Evolutionary conservation across 2,329 filamentous ascomycete genomes (phyloP), one percentile per base, ranked within the genome.

Genomic region (Aspergillus vadensis): DNA sequence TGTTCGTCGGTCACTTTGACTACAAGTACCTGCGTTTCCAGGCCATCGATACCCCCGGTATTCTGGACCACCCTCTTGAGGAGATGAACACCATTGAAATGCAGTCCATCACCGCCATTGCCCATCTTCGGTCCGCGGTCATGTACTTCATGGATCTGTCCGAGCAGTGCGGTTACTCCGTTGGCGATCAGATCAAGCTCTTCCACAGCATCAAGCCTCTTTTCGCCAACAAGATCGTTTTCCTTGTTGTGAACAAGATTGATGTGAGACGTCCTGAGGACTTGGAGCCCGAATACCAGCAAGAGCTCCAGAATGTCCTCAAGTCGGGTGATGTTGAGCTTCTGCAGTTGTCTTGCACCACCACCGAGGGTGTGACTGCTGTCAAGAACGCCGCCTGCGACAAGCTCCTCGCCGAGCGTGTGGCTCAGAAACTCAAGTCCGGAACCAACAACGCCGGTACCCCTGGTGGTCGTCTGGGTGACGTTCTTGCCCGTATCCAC

Each of bases 81-180:
- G 95, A 98, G 81, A 99, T 98, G 95, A 97, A 97, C 81, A 98
- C 95, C 3, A 99, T 99, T 74, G 95, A 99, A 80, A 98, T 98
- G 92, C 95, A 98, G 83, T 91, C 91, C 63, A 97, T 99, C 69
- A 98, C 94, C 17, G 95, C 96, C 10, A 97, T 99, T 80, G 95
- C 95, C 55, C 96, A 99, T 82, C 83, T 99, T 74, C 87, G 94
- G 70, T 96, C 93, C 44, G 94, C 94, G 59, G 96, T 99, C 66
- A 83, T 98, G 62, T 98, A 98, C 80, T 98, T 98, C 75, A 97
- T 98, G 91, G 94, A 98, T 82, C 83, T 97, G 63, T 96, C 91
- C 21, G 94, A 97, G 82, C 92, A 97, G 82, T 97, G 93, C 70
- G 95, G 95, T 60, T 99, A 97, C 81, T 91, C 92, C 2, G 91